Evolutionary conservation across 768 basidiomycete species (phyloP).

Genomic region (Amanita rimosa): DNA sequence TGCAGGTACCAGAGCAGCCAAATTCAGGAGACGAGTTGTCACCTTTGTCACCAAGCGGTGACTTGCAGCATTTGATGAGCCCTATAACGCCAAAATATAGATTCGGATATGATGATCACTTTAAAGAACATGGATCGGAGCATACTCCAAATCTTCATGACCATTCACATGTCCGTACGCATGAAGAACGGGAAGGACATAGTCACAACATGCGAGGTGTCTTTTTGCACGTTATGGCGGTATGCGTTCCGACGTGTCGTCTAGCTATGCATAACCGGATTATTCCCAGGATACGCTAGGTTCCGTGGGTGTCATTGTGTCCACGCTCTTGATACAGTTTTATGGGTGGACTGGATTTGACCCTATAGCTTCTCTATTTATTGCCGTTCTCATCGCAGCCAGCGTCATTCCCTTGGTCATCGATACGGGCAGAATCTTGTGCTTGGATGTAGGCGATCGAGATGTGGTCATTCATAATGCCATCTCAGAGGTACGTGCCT

Average conservation of each 20-base stretch:
- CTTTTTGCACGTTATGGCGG: conserved; percentile 95
- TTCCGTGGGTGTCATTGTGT: conserved; percentile 95
- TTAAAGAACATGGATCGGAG: conserved; percentile 29
- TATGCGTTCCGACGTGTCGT: conserved; percentile 20
- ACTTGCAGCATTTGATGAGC: conserved; percentile 22
- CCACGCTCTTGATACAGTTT: conserved; percentile 87
- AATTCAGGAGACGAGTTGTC: conserved; percentile 7
- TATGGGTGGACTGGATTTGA: conserved; percentile 99
- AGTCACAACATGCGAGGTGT: conserved; percentile 99
- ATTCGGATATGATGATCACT: conserved; percentile 41
- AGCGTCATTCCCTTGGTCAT: conserved; percentile 93
- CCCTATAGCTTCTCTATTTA: conserved; percentile 94
- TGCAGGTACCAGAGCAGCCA: conserved; percentile 13
- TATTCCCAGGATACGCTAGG: conserved; percentile 75
- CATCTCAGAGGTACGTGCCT: conserved; percentile 44
- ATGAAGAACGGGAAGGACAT: conserved; percentile 54
- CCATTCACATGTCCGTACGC: conserved; percentile 41
- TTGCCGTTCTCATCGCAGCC: conserved; percentile 88
- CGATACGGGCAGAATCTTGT: conserved; percentile 83
- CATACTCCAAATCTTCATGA: conserved; percentile 32
- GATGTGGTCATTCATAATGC: conserved; percentile 44
- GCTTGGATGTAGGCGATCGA: conserved; percentile 70
- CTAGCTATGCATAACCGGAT: background rate
- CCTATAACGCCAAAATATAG: conserved; percentile 60
- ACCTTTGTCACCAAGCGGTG: conserved; percentile 12